Conservation (phyloP, 2,329 filamentous ascomycete species). For the Fusarium armeniacum region DNA sequence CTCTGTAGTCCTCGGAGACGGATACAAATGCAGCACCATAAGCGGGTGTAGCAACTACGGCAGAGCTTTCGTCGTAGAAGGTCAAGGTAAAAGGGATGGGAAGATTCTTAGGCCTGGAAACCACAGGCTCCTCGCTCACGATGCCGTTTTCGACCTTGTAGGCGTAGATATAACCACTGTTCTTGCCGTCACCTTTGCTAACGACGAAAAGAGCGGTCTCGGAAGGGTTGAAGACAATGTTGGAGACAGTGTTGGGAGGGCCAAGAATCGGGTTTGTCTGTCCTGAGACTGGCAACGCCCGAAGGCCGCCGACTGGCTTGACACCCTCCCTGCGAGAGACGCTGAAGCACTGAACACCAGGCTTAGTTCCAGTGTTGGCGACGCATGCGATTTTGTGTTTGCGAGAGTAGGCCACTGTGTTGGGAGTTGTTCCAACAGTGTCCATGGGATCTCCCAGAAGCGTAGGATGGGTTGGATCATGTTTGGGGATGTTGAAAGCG, state of each 20-base stretch:
- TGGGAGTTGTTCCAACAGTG: conserved; percentile 11
- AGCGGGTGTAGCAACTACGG: conserved; percentile 9
- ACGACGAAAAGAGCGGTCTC: conserved; percentile 13
- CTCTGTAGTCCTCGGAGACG: neutral
- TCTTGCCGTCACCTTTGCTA: conserved; percentile 9
- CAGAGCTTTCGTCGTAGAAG: neutral
- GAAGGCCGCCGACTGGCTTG: neutral
- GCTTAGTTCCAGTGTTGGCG: conserved; percentile 16
- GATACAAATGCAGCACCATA: conserved; percentile 24
- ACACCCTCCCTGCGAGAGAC: neutral
- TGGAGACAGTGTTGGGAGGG: conserved; percentile 7
- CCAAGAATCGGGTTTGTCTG: conserved; percentile 8
- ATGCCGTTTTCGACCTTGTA: neutral
- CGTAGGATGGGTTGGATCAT: neutral
- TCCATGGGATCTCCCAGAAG: conserved; percentile 6
- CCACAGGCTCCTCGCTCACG: neutral
- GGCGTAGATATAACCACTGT: conserved; percentile 5
- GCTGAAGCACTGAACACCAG: conserved; percentile 19
- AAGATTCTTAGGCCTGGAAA: conserved; percentile 1
- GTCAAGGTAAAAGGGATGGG: conserved; percentile 17
- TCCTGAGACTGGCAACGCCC: neutral
- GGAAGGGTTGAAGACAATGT: conserved; percentile 22
- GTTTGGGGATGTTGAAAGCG: conserved; percentile 2
- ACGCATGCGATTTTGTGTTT: conserved; percentile 17
- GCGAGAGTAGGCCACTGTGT: conserved; percentile 15